Percentiles rank a stretch among this genome's conserved stretches.
Conservation (phyloP, 2,329 filamentous ascomycete genomes). For the Fusarium sp. region DNA sequence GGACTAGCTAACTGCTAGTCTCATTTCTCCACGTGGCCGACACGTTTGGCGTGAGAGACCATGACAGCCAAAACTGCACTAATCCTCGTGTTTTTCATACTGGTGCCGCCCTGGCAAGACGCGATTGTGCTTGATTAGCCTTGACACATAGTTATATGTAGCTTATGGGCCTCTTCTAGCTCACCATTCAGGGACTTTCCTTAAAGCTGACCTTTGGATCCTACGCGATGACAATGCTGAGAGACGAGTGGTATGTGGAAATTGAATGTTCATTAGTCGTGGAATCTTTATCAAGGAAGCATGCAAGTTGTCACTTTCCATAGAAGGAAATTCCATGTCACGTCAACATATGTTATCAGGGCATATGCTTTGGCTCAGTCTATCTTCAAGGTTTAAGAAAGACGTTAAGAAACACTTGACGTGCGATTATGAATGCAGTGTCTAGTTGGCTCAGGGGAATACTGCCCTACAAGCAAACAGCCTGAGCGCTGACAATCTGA, state of each 20-base stretch:
- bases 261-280: too few relatives aligned
- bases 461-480: too few relatives aligned
- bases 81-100: neutral
- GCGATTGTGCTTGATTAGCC: too few relatives aligned
- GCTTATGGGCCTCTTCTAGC: accelerated
- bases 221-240: neutral
- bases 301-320: too few relatives aligned
- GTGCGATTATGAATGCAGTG: too few relatives aligned
- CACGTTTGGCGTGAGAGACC: conserved; percentile 13
- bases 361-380: too few relatives aligned
- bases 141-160: neutral
- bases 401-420: too few relatives aligned
- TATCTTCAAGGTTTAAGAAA: too few relatives aligned
- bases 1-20: neutral
- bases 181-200: neutral
- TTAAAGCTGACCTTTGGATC: neutral
- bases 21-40: conserved; percentile 19
- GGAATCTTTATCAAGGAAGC: too few relatives aligned
- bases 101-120: neutral
- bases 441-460: neutral
- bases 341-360: too few relatives aligned
- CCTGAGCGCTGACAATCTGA: too few relatives aligned
- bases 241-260: neutral
- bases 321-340: too few relatives aligned
- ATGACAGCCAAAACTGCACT: neutral